phyloP scores from a whole-genome alignment of 495 filamentous ascomycete genomes.

The Articulospora tetracladia region DNA sequence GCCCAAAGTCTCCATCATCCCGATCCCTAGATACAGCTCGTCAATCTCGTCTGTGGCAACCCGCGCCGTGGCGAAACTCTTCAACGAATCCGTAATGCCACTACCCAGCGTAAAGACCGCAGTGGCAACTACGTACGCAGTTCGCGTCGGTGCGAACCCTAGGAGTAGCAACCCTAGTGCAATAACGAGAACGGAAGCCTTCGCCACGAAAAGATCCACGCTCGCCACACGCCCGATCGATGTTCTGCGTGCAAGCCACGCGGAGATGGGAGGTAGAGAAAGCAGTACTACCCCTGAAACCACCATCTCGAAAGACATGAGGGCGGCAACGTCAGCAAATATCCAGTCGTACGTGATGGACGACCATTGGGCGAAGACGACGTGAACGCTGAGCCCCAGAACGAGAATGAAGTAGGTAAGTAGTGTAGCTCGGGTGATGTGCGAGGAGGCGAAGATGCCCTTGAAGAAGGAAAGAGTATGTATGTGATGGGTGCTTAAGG shows the following conservation, averaged over 20 bases:
- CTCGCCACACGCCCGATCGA: background rate
- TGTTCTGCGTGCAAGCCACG: background rate
- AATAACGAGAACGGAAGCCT: background rate
- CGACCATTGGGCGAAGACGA: slow-evolving; percentile 7
- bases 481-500: background rate
- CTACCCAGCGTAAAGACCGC: background rate
- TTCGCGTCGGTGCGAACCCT: slow-evolving; percentile 2
- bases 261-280: slow-evolving; percentile 2
- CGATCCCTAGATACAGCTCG: slow-evolving; percentile 11
- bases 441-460: background rate
- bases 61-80: slow-evolving; percentile 4
- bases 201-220: slow-evolving; percentile 8
- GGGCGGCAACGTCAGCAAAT: slow-evolving; percentile 4
- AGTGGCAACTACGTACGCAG: background rate
- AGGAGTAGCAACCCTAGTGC: background rate
- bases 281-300: slow-evolving; percentile 5
- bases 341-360: slow-evolving; percentile 8
- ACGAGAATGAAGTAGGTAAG: slow-evolving; percentile 6
- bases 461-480: slow-evolving; percentile 8
- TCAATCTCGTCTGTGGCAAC: background rate
- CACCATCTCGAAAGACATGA: slow-evolving; percentile 2
- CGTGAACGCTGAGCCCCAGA: background rate
- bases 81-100: background rate
- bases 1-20: slow-evolving; percentile 4
- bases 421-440: background rate